Evolutionary conservation across 257 asterid genomes (phyloP), one percentile per base, ranked within the genome.

Genomic region (Solanum gandarillasii): DNA sequence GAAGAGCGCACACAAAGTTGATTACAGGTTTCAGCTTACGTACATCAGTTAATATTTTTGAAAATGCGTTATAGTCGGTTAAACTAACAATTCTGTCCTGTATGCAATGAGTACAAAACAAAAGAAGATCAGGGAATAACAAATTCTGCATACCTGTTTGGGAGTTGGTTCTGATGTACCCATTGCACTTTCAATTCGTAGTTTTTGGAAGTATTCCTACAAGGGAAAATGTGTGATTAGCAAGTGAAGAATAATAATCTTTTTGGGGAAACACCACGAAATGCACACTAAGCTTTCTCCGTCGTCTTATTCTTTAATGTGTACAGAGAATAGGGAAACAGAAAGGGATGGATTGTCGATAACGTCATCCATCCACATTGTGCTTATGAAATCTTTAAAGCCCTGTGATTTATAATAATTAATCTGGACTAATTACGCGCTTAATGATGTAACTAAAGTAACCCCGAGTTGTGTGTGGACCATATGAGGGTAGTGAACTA

Each of bases 141-240:
- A 46, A 76, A 27, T 25, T 65, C 35, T 58, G 25, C 65, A 87
- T 75, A 93, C 99, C 98, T 97, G 99, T 90, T 97, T 95, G 46
- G 94, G 21, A 90, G 98, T 97, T 72, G 99, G 91, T 86, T 91
- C 94, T 4, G 98, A 95, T 83, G 99, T 92, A 90, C 92, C 83
- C 99, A 97, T 95, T 18, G 98, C 94, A 68, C 81, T 95, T 93
- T 97, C 98, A n/a, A 95, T 93, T 85, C 97, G 91, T 86, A 94
- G 92, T 89, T 94, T 95, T 89, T 95, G 98, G 89, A 97, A 97
- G 89, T 95, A 95, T 88, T 95, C 99, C 99, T 97, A 88, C 74
- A 91, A 55, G 39, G 62, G 70, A 81, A 81, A 46, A 81, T 2
- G 3, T 29, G 39, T 48, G 62, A 14, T 46, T 46, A 81, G 3